Evolutionary conservation across 2,329 filamentous ascomycete genomes (phyloP), one percentile per base, ranked within the genome.

Genomic region (Paraphoma chrysanthemicola): DNA sequence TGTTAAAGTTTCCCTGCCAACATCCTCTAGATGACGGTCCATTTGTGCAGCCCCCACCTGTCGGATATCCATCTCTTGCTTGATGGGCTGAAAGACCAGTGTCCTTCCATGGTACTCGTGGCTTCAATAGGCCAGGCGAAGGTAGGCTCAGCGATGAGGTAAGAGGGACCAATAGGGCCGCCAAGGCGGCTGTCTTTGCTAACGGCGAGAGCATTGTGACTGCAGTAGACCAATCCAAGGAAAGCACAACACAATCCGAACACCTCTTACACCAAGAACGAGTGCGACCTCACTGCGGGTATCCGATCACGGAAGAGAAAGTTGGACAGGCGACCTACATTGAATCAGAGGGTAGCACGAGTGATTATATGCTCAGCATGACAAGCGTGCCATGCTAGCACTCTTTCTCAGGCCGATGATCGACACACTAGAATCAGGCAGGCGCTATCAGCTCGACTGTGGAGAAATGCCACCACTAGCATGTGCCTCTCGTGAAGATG

Each of bases 1-100:
- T 75, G 53, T 70, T 75, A 65, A 73, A 79, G 46, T 69, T 67
- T n/a, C 55, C 61, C 29, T 60, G 49, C 69, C 69, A 71, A 44
- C 66, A 69, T 28, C 56, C 60, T 52, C 69, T 59, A 16, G 65
- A 59, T 14, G 62, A 44, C n/a, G 65, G 66, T 5, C 67, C 69
- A 63, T 69, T 47, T 12, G 59, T 62, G 44, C 66, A 70, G 6
- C 54, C 6, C 14, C 36, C 48, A 36, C 36, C 47, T 8, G 64
- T 62, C 4, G 53, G 47, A 29, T 64, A 64, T 3, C 56, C 61
- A 44, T 61, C 45, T 48, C 47, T 59, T 23, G 51, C 48, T 18
- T 55, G 23, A 17, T 53, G 51, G 43, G 42, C 46, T 31, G 52
- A 64, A 14, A 70, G 48, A 10, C 66, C 66, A 9, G 6, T 52